phyloP scores from a whole-genome alignment of 345 rosid species.

The Sonneratia caseolaris region DNA sequence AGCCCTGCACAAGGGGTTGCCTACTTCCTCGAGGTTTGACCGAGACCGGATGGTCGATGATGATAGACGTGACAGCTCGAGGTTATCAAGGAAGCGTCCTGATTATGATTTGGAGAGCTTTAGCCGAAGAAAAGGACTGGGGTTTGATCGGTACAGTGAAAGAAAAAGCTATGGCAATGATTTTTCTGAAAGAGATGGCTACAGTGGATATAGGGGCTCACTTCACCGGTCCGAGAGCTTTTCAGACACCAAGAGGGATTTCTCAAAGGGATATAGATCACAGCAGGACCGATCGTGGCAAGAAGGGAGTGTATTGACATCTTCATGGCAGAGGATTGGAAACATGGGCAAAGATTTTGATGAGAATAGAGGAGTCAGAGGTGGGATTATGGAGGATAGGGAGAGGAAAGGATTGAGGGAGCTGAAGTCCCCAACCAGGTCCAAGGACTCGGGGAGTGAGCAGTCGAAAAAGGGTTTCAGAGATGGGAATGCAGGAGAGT shows the following conservation, averaged over 20 bases:
- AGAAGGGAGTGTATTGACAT: conserved; percentile 63
- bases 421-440: conserved; percentile 62
- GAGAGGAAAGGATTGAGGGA: conserved; percentile 22
- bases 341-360: conserved; percentile 34
- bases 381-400: conserved; percentile 19
- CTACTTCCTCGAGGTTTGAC: conserved; percentile 48
- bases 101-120: conserved; percentile 54
- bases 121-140: conserved; percentile 42
- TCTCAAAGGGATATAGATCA: conserved; percentile 76
- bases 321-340: conserved; percentile 79
- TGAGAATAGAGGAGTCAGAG: conserved; percentile 17
- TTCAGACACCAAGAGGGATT: conserved; percentile 58
- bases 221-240: conserved; percentile 69
- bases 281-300: conserved; percentile 71
- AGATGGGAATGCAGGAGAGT: conserved; percentile 31
- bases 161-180: conserved; percentile 25
- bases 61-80: conserved; percentile 31
- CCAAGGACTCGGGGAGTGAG: conserved; percentile 84
- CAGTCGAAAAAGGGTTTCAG: conserved; percentile 32
- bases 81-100: conserved; percentile 45
- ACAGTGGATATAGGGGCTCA: conserved; percentile 16
- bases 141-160: conserved; percentile 37
- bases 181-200: conserved; percentile 15
- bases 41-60: conserved; percentile 55
- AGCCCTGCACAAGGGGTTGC: conserved; percentile 36